A percentile compares a stretch with the other conserved stretches of the same genome.
phyloP scores from a whole-genome alignment of 495 filamentous ascomycete species.

The Penicillium longicatenatum region DNA sequence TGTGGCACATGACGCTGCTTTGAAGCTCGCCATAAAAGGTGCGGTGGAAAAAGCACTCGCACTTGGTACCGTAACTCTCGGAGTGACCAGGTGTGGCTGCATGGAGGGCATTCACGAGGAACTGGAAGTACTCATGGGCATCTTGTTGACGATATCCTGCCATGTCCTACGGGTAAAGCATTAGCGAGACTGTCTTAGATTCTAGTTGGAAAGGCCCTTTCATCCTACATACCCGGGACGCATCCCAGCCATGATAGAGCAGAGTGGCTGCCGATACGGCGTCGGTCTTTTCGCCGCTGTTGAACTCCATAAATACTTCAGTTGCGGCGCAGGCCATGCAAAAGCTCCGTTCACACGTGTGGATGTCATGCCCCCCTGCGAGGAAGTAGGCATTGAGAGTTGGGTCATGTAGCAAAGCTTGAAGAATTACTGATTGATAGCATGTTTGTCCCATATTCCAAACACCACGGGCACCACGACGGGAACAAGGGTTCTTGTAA shows the following conservation, averaged over 20 bases:
- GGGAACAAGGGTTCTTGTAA: constrained; percentile 44
- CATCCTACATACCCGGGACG: constrained; percentile 21
- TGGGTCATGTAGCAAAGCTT: constrained; percentile 86
- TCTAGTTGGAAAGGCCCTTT: background rate
- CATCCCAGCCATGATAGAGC: constrained; percentile 47
- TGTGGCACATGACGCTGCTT: constrained; percentile 83
- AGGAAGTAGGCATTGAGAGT: constrained; percentile 84
- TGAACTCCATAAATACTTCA: constrained; percentile 90
- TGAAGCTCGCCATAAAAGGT: constrained; percentile 86
- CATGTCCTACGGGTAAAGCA: constrained; percentile 62
- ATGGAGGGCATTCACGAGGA: constrained; percentile 84
- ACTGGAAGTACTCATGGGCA: constrained; percentile 93
- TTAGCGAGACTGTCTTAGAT: constrained; percentile 26
- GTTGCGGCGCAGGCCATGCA: constrained; percentile 88
- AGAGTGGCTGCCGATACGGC: constrained; percentile 83
- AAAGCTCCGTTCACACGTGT: constrained; percentile 56
- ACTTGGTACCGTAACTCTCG: constrained; percentile 60
- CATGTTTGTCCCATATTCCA: constrained; percentile 94
- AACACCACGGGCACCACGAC: constrained; percentile 72
- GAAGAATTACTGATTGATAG: constrained; percentile 89
- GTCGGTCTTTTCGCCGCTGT: constrained; percentile 75
- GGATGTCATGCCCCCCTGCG: constrained; percentile 73
- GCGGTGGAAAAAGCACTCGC: constrained; percentile 85
- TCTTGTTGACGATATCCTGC: constrained; percentile 93
- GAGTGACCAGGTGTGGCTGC: constrained; percentile 39